Conservation (phyloP, 352 stramenopile species). For the Pythium apleroticum region DNA sequence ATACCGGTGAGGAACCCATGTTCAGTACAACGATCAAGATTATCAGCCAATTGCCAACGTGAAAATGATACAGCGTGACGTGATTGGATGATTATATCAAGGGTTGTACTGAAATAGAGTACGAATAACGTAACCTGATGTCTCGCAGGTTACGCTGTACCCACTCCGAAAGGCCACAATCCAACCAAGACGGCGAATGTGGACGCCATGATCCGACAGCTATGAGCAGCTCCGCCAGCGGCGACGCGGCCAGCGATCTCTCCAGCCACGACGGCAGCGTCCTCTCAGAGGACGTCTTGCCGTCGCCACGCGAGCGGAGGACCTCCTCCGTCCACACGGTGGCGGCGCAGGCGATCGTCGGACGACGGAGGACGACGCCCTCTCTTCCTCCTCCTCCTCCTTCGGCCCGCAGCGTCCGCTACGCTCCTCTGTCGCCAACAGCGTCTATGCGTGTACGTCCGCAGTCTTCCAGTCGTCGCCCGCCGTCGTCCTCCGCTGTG, state of each 20-base stretch:
- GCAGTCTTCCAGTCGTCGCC: background rate
- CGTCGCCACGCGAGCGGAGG: background rate
- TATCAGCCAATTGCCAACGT: too few species aligned
- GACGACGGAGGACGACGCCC: background rate
- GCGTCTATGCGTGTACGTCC: background rate
- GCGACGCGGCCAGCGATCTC: background rate
- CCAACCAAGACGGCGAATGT: background rate
- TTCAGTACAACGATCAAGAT: too few species aligned
- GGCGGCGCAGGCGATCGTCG: conserved; percentile 14
- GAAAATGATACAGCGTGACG: too few species aligned
- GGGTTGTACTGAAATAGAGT: too few species aligned
- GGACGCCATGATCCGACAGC: background rate
- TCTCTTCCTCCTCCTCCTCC: background rate
- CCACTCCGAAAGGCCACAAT: background rate
- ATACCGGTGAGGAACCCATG: too few species aligned
- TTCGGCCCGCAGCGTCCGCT: conserved; percentile 16
- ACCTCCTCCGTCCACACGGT: conserved; percentile 22
- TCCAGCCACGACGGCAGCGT: background rate
- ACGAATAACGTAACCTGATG: too few species aligned
- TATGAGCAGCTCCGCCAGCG: conserved; percentile 1
- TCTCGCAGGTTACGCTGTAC: conserved; percentile 1
- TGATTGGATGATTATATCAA: too few species aligned
- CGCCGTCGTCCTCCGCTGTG: background rate
- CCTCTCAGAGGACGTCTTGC: background rate
- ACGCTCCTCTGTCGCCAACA: background rate